Evolutionary conservation across 2,329 filamentous ascomycete genomes (phyloP).

Genomic region (Penicillium rolfsii): DNA sequence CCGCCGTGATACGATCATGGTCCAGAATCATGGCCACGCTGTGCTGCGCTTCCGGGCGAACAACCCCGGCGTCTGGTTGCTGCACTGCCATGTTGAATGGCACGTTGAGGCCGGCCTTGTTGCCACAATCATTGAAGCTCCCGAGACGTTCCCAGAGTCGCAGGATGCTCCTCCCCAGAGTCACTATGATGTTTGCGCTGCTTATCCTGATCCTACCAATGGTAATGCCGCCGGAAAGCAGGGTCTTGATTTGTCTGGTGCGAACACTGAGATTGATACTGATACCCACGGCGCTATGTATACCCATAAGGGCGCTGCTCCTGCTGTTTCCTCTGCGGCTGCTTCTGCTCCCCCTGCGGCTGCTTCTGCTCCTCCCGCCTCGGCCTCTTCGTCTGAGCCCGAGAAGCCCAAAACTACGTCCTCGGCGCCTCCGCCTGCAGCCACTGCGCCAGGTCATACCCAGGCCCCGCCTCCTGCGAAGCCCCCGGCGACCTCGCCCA

Average conservation of each 20-base stretch:
- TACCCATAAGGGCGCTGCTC: neutral
- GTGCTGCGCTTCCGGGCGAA: constrained; percentile 42
- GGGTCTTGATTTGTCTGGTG: constrained; percentile 23
- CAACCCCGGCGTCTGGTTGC: constrained; percentile 43
- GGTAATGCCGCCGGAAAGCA: constrained; percentile 33
- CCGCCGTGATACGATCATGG: constrained; percentile 41
- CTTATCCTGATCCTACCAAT: constrained; percentile 25
- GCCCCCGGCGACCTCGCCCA: neutral
- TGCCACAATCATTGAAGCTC: constrained; percentile 39
- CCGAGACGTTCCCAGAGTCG: constrained; percentile 30
- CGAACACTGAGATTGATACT: constrained; percentile 13
- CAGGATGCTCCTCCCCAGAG: constrained; percentile 24
- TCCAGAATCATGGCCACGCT: constrained; percentile 36
- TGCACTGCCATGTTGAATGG: constrained; percentile 45
- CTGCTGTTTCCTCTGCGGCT: neutral
- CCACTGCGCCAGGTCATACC: neutral
- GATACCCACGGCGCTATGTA: constrained; percentile 27
- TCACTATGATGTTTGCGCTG: constrained; percentile 29
- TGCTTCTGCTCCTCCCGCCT: neutral
- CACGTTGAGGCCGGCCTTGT: constrained; percentile 39
- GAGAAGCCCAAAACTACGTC: neutral
- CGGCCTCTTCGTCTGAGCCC: constrained; percentile 1
- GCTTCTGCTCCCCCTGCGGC: neutral
- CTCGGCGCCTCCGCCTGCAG: neutral
- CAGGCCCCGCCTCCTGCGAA: neutral